Percentiles rank a stretch among this genome's conserved stretches.
These are phyloP conservation scores for Clitopilus passeckerianus DNA, from an alignment of 768 basidiomycete species.

Conservation along the genomic window DNA sequence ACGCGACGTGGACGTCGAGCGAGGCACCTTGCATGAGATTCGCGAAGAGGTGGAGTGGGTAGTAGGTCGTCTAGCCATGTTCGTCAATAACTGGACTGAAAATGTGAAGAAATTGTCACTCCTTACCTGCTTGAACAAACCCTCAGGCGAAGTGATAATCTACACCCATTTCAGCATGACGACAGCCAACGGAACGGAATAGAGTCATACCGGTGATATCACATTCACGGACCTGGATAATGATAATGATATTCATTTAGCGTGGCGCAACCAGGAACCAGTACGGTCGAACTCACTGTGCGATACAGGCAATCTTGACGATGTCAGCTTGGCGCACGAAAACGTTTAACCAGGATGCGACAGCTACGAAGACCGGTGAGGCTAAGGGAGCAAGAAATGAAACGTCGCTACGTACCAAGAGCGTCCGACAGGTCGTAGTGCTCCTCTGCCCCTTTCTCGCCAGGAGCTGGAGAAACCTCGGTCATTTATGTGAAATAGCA, in stretches of 20 bases:
- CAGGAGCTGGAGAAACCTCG: slow-evolving; percentile 26
- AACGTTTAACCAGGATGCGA: slow-evolving; percentile 57
- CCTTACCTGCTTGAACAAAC: slow-evolving; percentile 28
- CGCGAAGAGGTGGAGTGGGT: slow-evolving; percentile 48
- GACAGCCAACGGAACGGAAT: background rate
- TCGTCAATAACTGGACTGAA: background rate
- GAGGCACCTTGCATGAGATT: slow-evolving; percentile 49
- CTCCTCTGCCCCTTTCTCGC: slow-evolving; percentile 47
- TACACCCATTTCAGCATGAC: slow-evolving; percentile 4
- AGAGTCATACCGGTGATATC: slow-evolving; percentile 34
- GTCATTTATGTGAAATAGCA: background rate
- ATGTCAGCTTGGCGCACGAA: slow-evolving; percentile 56
- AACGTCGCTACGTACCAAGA: slow-evolving; percentile 21
- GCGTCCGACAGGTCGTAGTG: slow-evolving; percentile 51
- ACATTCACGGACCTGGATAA: slow-evolving; percentile 36
- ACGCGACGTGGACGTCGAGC: slow-evolving; percentile 29
- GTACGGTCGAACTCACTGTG: slow-evolving; percentile 37
- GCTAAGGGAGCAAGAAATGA: background rate
- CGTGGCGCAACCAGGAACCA: background rate
- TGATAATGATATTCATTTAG: background rate
- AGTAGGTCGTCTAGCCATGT: slow-evolving; percentile 39
- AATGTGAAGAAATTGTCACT: slow-evolving; percentile 1
- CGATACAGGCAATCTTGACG: slow-evolving; percentile 57
- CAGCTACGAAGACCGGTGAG: slow-evolving; percentile 27
- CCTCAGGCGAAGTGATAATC: slow-evolving; percentile 42